Base-by-base conservation (phyloP, 306 rosid genomes). In the Amphicarpaea edgeworthii region DNA sequence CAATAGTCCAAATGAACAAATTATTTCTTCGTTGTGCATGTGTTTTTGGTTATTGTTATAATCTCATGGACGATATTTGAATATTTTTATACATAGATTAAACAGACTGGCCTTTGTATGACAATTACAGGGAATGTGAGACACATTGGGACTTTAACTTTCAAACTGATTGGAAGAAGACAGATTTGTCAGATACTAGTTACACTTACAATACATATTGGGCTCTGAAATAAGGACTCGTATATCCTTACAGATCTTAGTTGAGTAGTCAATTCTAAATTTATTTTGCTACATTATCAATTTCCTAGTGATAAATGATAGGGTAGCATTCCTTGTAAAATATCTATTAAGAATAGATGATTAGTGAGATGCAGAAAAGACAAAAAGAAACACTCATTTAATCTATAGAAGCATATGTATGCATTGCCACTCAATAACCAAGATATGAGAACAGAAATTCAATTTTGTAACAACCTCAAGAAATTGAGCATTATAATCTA, bases 391-490 rank as follows among this genome's bases (percentile, higher is more conserved):
- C 5, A 34, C 19, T 14, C 61, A 21, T 57, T 67, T 57, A 67
- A 74, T 23, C 55, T 65, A 67, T 37, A 40, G 65, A 53, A 60
- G 17, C 17, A 59, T 21, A 17, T 46, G 54, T 16, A 66, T 5
- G 72, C 28, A 55, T 37, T 73, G 32, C 46, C 41, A 43, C 32
- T 21, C 28, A 21, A 72, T 12, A 46, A 26, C 26, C 16, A 68
- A 59, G 76, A 58, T n/a, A 24, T 16, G 68, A 58, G 68, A 41
- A 67, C 30, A 20, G 40, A 49, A 71, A 72, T 47, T 58, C 19
- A 26, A 43, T 62, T 28, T 42, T 57, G 23, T 2, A 38, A 73
- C 2, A 12, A 68, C 59, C 64, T 41, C 7, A 14, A 20, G 30
- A 70, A 70, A 77, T 60, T 12, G 43, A 28, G 50, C 58, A 70